Evolutionary conservation across 306 rosid species (phyloP).

Genomic region (Parietaria judaica): DNA sequence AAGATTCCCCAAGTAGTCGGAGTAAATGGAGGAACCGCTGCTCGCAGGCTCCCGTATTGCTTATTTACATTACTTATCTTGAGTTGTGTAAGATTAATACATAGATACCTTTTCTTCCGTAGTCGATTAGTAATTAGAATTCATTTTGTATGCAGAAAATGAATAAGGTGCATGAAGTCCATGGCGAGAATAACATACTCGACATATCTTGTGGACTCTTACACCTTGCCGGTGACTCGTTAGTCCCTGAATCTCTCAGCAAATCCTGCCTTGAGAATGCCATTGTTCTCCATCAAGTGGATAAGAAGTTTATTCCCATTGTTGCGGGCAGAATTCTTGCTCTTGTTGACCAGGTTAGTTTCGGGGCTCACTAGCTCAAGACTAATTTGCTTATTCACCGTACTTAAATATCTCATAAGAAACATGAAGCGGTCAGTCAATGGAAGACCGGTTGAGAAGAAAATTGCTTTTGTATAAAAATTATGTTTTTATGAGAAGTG

Average conservation of each 20-base stretch:
- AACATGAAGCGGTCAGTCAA: neutral
- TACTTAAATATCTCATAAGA: neutral
- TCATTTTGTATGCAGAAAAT: conserved; percentile 39
- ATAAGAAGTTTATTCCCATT: conserved; percentile 86
- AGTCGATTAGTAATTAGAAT: conserved; percentile 12
- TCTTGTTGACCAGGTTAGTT: conserved; percentile 95
- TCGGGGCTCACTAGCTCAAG: too few relatives aligned
- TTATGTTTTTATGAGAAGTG: too few relatives aligned
- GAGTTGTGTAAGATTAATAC: conserved; percentile 5
- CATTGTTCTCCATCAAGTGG: conserved; percentile 82
- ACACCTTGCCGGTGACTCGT: conserved; percentile 76
- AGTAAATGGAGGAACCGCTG: conserved; percentile 67
- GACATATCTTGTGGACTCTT: conserved; percentile 75
- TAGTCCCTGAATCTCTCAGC: conserved; percentile 62
- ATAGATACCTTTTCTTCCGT: neutral
- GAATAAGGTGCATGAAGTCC: conserved; percentile 25
- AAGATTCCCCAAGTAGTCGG: conserved; percentile 39
- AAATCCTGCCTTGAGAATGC: conserved; percentile 61
- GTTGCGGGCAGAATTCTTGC: conserved; percentile 71
- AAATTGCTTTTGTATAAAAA: neutral
- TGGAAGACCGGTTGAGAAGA: neutral
- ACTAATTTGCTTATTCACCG: neutral
- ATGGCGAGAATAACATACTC: conserved; percentile 46
- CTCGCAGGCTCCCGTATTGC: conserved; percentile 46
- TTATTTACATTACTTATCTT: neutral